Conservation (phyloP, 129 eudicot genomes). For the Rutidosis leptorrhynchoides region DNA sequence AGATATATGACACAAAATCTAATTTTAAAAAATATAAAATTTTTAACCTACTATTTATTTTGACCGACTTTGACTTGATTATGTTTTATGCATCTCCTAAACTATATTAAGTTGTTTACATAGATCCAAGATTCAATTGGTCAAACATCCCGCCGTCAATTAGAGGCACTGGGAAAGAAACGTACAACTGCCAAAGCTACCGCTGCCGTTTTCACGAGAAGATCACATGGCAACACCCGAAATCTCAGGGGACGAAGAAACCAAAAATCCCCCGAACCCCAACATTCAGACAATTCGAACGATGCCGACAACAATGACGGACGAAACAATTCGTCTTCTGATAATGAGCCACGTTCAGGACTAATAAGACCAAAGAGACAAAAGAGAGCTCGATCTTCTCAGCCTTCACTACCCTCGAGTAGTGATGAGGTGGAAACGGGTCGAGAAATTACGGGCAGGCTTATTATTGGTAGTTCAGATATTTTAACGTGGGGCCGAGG, state of each 20-base stretch:
- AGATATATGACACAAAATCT: too few species aligned
- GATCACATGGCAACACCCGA: slow-evolving; percentile 32
- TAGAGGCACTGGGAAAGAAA: slow-evolving; percentile 85
- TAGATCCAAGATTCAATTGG: slow-evolving; percentile 93
- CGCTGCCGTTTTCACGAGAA: slow-evolving; percentile 43
- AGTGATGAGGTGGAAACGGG: slow-evolving; percentile 32
- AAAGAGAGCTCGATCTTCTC: slow-evolving; percentile 42
- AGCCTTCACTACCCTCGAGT: slow-evolving; percentile 29
- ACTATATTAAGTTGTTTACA: neutral
- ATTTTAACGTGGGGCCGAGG: slow-evolving; percentile 82
- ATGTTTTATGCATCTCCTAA: neutral
- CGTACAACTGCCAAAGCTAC: slow-evolving; percentile 53
- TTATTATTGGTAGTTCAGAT: slow-evolving; percentile 27
- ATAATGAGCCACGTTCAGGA: slow-evolving; percentile 35
- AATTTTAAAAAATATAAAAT: too few species aligned
- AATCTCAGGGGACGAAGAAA: slow-evolving; percentile 35
- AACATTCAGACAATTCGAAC: slow-evolving; percentile 32
- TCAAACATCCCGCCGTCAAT: slow-evolving; percentile 72
- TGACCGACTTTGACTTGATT: too few species aligned
- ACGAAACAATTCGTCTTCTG: slow-evolving; percentile 29
- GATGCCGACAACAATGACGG: slow-evolving; percentile 22
- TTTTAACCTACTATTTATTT: too few species aligned
- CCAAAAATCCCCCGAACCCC: slow-evolving; percentile 31
- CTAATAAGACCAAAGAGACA: slow-evolving; percentile 49
- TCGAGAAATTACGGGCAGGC: slow-evolving; percentile 17